These are phyloP conservation scores for Scytalidium sp. DNA, from an alignment of 2,329 filamentous ascomycete species.

Conservation along the genomic window DNA sequence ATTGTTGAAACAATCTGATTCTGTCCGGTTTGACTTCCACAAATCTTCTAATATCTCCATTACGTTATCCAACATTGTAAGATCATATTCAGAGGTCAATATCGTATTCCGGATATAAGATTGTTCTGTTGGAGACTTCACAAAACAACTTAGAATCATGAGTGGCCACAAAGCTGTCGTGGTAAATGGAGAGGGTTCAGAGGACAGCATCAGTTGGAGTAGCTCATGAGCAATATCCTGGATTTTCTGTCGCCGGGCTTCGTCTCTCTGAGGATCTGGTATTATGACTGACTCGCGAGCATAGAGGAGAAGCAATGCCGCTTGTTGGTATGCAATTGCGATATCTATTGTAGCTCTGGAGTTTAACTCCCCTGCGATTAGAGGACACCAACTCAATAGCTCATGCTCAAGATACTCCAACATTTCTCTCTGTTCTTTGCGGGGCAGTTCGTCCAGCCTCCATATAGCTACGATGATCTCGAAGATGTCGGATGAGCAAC, in stretches of 20 bases:
- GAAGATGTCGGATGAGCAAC: neutral
- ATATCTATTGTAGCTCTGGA: neutral
- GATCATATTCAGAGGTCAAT: neutral
- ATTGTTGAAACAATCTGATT: neutral
- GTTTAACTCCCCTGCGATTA: neutral
- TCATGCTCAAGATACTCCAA: neutral
- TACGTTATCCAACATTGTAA: neutral
- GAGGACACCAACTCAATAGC: neutral
- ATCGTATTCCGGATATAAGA: neutral
- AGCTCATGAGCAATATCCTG: neutral
- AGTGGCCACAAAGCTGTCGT: neutral
- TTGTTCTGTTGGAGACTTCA: neutral
- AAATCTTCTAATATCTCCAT: neutral
- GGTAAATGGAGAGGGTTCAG: neutral
- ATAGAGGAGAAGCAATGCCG: neutral
- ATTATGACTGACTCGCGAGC: neutral
- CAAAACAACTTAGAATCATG: neutral
- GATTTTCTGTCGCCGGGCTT: neutral
- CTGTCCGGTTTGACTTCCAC: neutral
- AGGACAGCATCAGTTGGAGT: neutral
- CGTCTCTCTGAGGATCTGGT: neutral
- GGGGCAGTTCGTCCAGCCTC: neutral
- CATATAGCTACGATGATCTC: neutral
- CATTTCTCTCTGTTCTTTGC: neutral
- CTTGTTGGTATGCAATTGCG: neutral